Evolutionary conservation across 805 yeast species (phyloP).

Genomic region (Torulaspora maleeae): DNA sequence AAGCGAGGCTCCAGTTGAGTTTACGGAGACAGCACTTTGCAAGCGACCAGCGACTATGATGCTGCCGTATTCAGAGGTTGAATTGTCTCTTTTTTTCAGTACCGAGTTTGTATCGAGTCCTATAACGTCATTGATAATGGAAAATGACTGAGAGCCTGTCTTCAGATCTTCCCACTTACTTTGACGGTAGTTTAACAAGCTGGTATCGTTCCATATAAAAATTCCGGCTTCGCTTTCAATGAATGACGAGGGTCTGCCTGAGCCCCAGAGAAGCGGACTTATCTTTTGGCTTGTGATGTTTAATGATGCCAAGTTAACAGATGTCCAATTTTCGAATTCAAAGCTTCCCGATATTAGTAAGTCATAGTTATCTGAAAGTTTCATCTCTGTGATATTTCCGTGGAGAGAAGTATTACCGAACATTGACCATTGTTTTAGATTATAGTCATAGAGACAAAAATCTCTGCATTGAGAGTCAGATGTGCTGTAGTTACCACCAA

Average conservation of each 20-base stretch:
- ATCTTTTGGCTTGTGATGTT: slow-evolving; percentile 14
- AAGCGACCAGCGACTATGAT: slow-evolving; percentile 39
- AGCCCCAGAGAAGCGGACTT: slow-evolving; percentile 13
- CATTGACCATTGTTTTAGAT: slow-evolving; percentile 49
- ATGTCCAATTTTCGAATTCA: slow-evolving; percentile 21
- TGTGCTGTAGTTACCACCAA: slow-evolving; percentile 70
- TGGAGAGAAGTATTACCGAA: slow-evolving; percentile 34
- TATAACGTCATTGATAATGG: not conserved
- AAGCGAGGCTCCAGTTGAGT: slow-evolving; percentile 21
- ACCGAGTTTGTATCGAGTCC: not conserved
- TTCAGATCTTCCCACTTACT: slow-evolving; percentile 10
- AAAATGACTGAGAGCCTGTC: not conserved
- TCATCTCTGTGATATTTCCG: slow-evolving; percentile 55
- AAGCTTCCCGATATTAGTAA: slow-evolving; percentile 55
- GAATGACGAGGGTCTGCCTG: slow-evolving; percentile 18
- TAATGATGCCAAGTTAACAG: slow-evolving; percentile 43
- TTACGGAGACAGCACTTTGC: slow-evolving; percentile 35
- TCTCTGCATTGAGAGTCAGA: slow-evolving; percentile 54
- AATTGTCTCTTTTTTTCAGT: slow-evolving; percentile 4
- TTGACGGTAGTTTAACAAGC: slow-evolving; percentile 10
- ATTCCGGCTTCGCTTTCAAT: slow-evolving; percentile 9
- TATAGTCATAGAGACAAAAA: slow-evolving; percentile 61
- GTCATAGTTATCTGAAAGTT: slow-evolving; percentile 40
- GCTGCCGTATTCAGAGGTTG: not conserved
- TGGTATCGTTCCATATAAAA: slow-evolving; percentile 23